phyloP scores from a whole-genome alignment of 75 land plant genomes.

The Cupressus sempervirens region DNA sequence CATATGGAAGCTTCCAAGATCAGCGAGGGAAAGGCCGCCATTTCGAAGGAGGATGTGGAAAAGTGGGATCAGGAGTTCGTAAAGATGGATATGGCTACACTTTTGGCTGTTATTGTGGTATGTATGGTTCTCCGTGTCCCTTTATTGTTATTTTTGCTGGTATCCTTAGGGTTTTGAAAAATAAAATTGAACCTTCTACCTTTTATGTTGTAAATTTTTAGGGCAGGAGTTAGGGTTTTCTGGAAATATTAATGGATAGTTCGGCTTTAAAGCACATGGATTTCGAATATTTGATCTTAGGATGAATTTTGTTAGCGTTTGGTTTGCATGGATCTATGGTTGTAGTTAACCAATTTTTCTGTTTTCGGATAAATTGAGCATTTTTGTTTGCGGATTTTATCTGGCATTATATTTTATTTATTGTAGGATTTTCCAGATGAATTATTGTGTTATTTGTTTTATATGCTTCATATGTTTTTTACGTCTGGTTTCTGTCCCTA shows the following conservation, averaged over 20 bases:
- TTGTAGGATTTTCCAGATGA: background rate
- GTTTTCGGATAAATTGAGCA: too few relatives aligned
- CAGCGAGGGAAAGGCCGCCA: constrained; percentile 19
- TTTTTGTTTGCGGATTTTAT: too few relatives aligned
- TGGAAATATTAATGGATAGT: too few relatives aligned
- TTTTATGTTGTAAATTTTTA: too few relatives aligned
- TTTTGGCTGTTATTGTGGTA: constrained; percentile 65
- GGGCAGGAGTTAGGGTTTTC: too few relatives aligned
- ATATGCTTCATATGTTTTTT: background rate
- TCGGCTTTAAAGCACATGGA: too few relatives aligned
- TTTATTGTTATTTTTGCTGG: background rate
- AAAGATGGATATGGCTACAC: constrained; percentile 60
- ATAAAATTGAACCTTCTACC: too few relatives aligned
- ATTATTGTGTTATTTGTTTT: background rate
- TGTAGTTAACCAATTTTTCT: too few relatives aligned
- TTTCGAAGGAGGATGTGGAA: constrained; percentile 53
- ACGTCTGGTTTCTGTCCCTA: too few relatives aligned
- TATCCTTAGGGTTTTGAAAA: background rate
- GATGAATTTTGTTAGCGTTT: too few relatives aligned
- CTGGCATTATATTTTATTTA: background rate
- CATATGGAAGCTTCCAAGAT: constrained; percentile 26
- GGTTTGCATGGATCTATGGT: too few relatives aligned
- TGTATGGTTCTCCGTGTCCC: background rate
- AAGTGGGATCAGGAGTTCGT: constrained; percentile 56
- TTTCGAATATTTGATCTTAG: too few relatives aligned